These are phyloP conservation scores for Pugionium cornutum DNA, from an alignment of 345 rosid species.

Conservation along the genomic window DNA sequence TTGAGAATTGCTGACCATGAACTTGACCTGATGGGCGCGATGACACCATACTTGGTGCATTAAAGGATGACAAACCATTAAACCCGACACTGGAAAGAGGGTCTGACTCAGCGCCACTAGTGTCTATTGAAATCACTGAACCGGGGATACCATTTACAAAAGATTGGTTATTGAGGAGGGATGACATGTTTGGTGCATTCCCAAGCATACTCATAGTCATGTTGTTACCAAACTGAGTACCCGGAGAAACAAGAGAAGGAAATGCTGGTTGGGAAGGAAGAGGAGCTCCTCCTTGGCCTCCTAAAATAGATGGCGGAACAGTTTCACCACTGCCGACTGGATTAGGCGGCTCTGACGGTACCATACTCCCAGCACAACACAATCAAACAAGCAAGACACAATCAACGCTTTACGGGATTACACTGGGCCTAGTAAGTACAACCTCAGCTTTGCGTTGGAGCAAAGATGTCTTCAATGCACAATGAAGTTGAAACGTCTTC, in stretches of 20 bases:
- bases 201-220: slow-evolving; percentile 76
- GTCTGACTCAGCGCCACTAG: slow-evolving; percentile 73
- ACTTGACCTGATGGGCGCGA: slow-evolving; percentile 67
- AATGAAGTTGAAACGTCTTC: slow-evolving; percentile 25
- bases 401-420: slow-evolving; percentile 22
- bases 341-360: slow-evolving; percentile 78
- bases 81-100: slow-evolving; percentile 67
- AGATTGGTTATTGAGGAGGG: slow-evolving; percentile 76
- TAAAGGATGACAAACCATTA: slow-evolving; percentile 60
- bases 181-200: slow-evolving; percentile 68
- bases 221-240: slow-evolving; percentile 61
- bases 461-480: slow-evolving; percentile 42
- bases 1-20: slow-evolving; percentile 80
- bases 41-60: slow-evolving; percentile 61
- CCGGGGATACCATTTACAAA: slow-evolving; percentile 73
- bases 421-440: neutral
- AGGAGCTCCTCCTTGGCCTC: slow-evolving; percentile 72
- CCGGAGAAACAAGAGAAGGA: slow-evolving; percentile 64
- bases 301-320: slow-evolving; percentile 69
- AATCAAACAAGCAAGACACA: neutral
- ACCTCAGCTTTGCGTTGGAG: slow-evolving; percentile 35
- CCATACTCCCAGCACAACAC: slow-evolving; percentile 48
- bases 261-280: slow-evolving; percentile 69
- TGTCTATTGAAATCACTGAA: slow-evolving; percentile 56
- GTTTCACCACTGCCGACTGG: slow-evolving; percentile 79